Base-by-base conservation (phyloP, 2,329 filamentous ascomycete genomes). In the Fusarium luffae region DNA sequence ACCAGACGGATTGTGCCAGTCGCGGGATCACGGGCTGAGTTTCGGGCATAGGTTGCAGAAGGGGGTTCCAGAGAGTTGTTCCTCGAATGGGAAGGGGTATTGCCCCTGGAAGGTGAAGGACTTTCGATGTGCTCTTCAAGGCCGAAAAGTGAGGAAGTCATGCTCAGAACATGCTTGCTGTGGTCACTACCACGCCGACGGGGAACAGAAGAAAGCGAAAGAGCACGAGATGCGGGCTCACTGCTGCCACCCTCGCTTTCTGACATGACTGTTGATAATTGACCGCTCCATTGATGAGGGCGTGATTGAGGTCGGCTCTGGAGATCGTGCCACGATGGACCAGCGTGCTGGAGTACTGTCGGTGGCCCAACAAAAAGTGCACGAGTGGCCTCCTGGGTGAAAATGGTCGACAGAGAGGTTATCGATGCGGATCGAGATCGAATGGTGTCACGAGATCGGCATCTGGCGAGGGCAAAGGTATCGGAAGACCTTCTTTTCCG, bases 221-320 rank as follows among this genome's bases (percentile, higher is more conserved):
- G 81, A 12, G 85, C 82, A 14, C 83, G 83, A 23, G 86, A 87
- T 18, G 79, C 81, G 41, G 82, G 81, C 32, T 84, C 80, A 73
- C 85, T 88, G 74, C 85, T 88, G 37, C 79, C 82, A 44, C 78
- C 82, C 67, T 90, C 88, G 74, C 86, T 87, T 75, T 89, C 88
- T 34, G 88, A 90, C 77, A 85, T 81, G 65, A 90, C 88, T 46
- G 88, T 89, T 41, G 89, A 90, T 43, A 90, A 82, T 77, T 89
- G 87, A 46, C 86, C 86, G 77, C 87, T 89, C 87, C 88, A 90
- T 83, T 86, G 86, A 74, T 89, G 87, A 58, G 84, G 82, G 62
- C 82, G 77, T 48, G 66, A 43, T 47, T 69, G 63, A 18, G 75
- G 55, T 28, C 64, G 55, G 16, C 54, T 56, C 27, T 63, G 62